phyloP scores from a whole-genome alignment of 2,329 filamentous ascomycete species.

The Aspergillus sp. region DNA sequence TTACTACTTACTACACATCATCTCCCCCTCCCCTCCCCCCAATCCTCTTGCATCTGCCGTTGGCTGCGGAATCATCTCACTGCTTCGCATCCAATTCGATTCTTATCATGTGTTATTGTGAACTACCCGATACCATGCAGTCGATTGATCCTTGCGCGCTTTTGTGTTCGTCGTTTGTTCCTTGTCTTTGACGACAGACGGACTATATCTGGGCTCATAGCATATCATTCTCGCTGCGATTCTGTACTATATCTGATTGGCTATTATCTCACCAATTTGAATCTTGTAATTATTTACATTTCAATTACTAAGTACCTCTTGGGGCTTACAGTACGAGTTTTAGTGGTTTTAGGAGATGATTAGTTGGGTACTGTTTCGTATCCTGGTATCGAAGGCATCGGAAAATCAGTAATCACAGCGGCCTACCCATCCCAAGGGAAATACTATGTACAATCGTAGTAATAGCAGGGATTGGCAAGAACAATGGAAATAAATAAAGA shows the following conservation, averaged over 20 bases:
- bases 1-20: neutral
- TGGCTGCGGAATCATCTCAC: neutral
- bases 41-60: neutral
- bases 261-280: conserved; percentile 1
- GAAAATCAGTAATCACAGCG: neutral
- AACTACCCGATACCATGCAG: neutral
- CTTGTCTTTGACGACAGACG: neutral
- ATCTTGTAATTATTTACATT: conserved; percentile 18
- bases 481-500: neutral
- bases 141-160: neutral
- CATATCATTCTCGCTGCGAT: neutral
- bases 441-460: conserved; percentile 10
- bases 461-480: neutral
- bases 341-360: neutral
- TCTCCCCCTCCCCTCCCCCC: neutral
- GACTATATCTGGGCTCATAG: conserved; percentile 1
- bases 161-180: neutral
- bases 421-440: conserved; percentile 1
- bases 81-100: neutral
- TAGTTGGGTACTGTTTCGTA: neutral
- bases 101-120: conserved; percentile 1
- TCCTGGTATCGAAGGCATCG: neutral
- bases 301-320: too few relatives aligned
- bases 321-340: too few relatives aligned
- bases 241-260: conserved; percentile 22